phyloP scores from a whole-genome alignment of 2,329 filamentous ascomycete species.

The Monilinia fructicola region DNA sequence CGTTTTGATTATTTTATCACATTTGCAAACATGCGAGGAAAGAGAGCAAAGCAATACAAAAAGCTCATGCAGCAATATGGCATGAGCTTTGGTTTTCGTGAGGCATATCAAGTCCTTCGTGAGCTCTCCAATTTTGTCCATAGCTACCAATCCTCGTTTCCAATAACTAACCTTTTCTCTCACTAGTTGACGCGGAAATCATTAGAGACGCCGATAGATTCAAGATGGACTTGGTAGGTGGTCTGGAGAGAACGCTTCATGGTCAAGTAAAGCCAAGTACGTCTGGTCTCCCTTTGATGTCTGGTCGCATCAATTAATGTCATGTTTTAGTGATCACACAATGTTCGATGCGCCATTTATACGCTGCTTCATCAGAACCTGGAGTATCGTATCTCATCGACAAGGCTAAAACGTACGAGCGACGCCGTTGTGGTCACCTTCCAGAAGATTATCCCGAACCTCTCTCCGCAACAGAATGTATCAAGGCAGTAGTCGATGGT shows the following conservation, averaged over 20 bases:
- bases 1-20: neutral
- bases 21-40: slow-evolving; percentile 59
- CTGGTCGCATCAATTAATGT: slow-evolving; percentile 15
- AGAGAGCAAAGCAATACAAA: slow-evolving; percentile 70
- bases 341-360: slow-evolving; percentile 78
- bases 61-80: slow-evolving; percentile 95
- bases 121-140: slow-evolving; percentile 35
- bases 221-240: slow-evolving; percentile 83
- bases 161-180: slow-evolving; percentile 20
- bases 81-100: slow-evolving; percentile 83
- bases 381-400: slow-evolving; percentile 59
- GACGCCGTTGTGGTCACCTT: slow-evolving; percentile 76
- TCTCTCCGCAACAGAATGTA: slow-evolving; percentile 66
- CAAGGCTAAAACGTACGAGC: slow-evolving; percentile 72
- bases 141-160: slow-evolving; percentile 6
- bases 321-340: slow-evolving; percentile 67
- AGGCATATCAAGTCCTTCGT: slow-evolving; percentile 89
- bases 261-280: slow-evolving; percentile 79
- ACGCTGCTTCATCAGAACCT: slow-evolving; percentile 58
- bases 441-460: slow-evolving; percentile 70
- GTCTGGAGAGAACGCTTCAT: slow-evolving; percentile 79
- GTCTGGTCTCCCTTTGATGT: slow-evolving; percentile 37
- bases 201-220: slow-evolving; percentile 77
- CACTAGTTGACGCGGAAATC: slow-evolving; percentile 76
- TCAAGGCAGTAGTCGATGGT: slow-evolving; percentile 74